Percentiles rank a stretch among this genome's conserved stretches.
These are phyloP conservation scores for Daldinia caldariorum DNA, from an alignment of 495 filamentous ascomycete species.

Conservation along the genomic window DNA sequence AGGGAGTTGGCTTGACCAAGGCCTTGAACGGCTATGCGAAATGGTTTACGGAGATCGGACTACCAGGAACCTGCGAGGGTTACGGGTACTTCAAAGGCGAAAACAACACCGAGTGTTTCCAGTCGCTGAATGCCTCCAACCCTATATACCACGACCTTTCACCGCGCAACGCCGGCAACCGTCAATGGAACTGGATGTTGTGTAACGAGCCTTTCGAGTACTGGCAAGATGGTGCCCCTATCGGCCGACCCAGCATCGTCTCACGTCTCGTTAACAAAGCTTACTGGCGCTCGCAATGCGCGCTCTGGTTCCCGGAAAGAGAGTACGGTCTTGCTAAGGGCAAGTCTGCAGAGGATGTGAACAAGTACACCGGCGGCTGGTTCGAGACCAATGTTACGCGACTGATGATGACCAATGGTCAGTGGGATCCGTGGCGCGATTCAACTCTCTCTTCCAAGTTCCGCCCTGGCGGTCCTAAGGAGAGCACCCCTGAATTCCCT, in stretches of 20 bases:
- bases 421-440: slow-evolving; percentile 57
- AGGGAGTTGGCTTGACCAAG: slow-evolving; percentile 59
- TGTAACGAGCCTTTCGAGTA: slow-evolving; percentile 73
- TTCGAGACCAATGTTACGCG: slow-evolving; percentile 63
- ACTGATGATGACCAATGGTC: slow-evolving; percentile 69
- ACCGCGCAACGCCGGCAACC: slow-evolving; percentile 60
- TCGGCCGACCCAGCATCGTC: slow-evolving; percentile 55
- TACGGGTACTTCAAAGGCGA: slow-evolving; percentile 60
- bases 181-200: slow-evolving; percentile 73
- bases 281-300: slow-evolving; percentile 70
- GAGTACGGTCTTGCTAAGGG: slow-evolving; percentile 62
- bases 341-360: slow-evolving; percentile 64
- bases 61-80: slow-evolving; percentile 57
- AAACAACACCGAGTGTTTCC: slow-evolving; percentile 63
- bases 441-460: slow-evolving; percentile 51
- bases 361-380: slow-evolving; percentile 70
- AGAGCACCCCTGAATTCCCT: slow-evolving; percentile 48
- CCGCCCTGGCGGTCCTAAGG: slow-evolving; percentile 54
- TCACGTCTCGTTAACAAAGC: slow-evolving; percentile 64
- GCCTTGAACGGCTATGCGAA: slow-evolving; percentile 62
- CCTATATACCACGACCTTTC: slow-evolving; percentile 65
- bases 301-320: slow-evolving; percentile 66
- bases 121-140: slow-evolving; percentile 66
- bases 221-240: slow-evolving; percentile 67
- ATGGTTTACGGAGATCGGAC: slow-evolving; percentile 59